These are phyloP conservation scores for Fusarium sulawesiense DNA, from an alignment of 2,329 filamentous ascomycete species.

Conservation along the genomic window DNA sequence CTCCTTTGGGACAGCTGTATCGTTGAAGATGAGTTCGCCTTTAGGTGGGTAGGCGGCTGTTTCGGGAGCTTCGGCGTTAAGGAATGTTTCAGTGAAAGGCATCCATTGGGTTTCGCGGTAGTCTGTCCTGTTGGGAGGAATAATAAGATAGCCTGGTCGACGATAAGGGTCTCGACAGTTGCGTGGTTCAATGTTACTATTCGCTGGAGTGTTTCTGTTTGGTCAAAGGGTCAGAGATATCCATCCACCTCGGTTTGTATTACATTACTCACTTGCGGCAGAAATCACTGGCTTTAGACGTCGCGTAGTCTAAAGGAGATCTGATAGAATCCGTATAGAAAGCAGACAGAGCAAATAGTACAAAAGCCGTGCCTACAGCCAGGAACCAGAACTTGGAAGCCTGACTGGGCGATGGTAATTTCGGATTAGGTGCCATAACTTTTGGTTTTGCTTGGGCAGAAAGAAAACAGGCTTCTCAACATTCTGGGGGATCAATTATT, in stretches of 20 bases:
- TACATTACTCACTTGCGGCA: neutral
- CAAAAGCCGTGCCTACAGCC: neutral
- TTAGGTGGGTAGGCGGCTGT: conserved; percentile 3
- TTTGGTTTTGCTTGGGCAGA: neutral
- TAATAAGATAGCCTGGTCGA: neutral
- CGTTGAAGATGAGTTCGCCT: conserved; percentile 6
- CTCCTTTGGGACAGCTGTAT: neutral
- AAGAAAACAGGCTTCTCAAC: neutral
- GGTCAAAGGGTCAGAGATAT: neutral
- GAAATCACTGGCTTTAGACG: neutral
- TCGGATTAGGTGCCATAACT: neutral
- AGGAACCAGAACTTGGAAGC: neutral
- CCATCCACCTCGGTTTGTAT: neutral
- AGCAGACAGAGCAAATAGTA: neutral
- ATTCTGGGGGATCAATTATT: neutral
- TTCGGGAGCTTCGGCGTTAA: neutral
- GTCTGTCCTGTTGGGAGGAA: neutral
- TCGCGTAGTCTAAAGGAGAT: neutral
- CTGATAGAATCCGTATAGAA: neutral
- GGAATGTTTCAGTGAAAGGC: neutral
- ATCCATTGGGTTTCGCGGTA: conserved; percentile 8
- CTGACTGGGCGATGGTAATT: neutral
- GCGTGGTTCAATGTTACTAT: neutral
- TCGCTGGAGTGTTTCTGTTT: neutral
- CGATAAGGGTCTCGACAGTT: conserved; percentile 12